phyloP scores from a whole-genome alignment of 352 stramenopile genomes.

The Phytopythium ostracodes region DNA sequence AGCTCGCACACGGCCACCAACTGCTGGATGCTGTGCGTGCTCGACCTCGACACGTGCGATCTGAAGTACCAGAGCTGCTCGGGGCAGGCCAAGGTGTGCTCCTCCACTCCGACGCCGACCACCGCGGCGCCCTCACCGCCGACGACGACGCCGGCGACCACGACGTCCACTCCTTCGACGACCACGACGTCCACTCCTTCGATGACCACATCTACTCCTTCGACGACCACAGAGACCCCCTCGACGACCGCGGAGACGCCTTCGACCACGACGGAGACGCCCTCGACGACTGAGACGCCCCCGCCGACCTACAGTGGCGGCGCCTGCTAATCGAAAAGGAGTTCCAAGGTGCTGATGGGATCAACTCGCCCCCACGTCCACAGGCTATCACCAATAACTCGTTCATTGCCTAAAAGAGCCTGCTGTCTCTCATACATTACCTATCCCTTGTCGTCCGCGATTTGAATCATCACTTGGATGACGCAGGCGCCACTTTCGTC shows the following conservation, averaged over 20 bases:
- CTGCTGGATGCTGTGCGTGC: conserved; percentile 61
- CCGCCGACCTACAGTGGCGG: conserved; percentile 5
- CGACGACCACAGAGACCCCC: neutral
- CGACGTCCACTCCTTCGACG: conserved; percentile 3
- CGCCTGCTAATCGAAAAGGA: neutral
- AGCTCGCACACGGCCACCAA: conserved; percentile 22
- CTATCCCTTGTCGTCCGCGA: neutral
- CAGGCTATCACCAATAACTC: neutral
- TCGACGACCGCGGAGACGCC: neutral
- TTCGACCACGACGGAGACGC: neutral
- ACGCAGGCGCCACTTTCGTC: neutral
- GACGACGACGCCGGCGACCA: neutral
- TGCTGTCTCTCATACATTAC: neutral
- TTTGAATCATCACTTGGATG: neutral
- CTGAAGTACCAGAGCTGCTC: conserved; percentile 30
- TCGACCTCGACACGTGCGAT: conserved; percentile 30
- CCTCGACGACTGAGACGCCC: conserved; percentile 1
- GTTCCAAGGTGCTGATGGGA: no score
- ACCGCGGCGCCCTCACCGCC: conserved; percentile 10
- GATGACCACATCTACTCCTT: neutral
- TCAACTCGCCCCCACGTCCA: no score
- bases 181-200: neutral
- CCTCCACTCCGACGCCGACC: conserved; percentile 14
- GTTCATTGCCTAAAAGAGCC: neutral
- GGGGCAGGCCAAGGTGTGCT: conserved; percentile 28